These are phyloP conservation scores for Rhypophila decipiens DNA, from an alignment of 495 filamentous ascomycete species.

Conservation along the genomic window DNA sequence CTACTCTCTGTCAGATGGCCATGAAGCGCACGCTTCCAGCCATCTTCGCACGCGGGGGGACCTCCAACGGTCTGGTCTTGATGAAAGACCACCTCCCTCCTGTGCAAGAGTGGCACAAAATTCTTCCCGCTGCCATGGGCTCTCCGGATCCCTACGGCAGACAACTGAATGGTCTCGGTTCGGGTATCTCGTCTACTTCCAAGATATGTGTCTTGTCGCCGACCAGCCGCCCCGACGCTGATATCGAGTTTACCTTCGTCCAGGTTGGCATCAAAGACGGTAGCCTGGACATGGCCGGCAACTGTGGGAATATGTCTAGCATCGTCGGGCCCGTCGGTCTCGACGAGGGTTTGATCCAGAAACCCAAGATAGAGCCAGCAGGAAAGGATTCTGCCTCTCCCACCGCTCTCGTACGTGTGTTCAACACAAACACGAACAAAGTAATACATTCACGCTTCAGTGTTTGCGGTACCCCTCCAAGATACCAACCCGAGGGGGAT, in stretches of 20 bases:
- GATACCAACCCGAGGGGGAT: slow-evolving; percentile 37
- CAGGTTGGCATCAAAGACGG: slow-evolving; percentile 56
- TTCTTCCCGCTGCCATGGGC: slow-evolving; percentile 60
- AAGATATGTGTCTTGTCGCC: slow-evolving; percentile 61
- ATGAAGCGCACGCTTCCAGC: slow-evolving; percentile 41
- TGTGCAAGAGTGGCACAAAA: slow-evolving; percentile 42
- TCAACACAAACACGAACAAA: slow-evolving; percentile 48
- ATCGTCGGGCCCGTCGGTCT: slow-evolving; percentile 62
- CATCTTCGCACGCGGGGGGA: slow-evolving; percentile 68
- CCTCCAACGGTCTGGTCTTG: slow-evolving; percentile 63
- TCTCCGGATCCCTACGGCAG: slow-evolving; percentile 62
- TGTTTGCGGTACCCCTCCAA: slow-evolving; percentile 39
- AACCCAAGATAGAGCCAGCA: slow-evolving; percentile 6
- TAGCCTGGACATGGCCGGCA: slow-evolving; percentile 58
- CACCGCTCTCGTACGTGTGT: slow-evolving; percentile 29
- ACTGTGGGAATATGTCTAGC: slow-evolving; percentile 69
- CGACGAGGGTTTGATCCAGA: slow-evolving; percentile 43
- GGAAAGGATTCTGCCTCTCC: neutral
- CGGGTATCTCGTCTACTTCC: slow-evolving; percentile 61
- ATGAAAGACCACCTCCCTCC: slow-evolving; percentile 44
- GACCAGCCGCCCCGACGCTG: slow-evolving; percentile 42
- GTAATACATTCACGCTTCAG: slow-evolving; percentile 41
- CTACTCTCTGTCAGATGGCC: neutral
- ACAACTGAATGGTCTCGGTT: slow-evolving; percentile 68
- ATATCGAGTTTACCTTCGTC: slow-evolving; percentile 69